Evolutionary conservation across 208 protist species (phyloP), one percentile per base, ranked within the genome.

Genomic region (Acanthamoeba comandoni): DNA sequence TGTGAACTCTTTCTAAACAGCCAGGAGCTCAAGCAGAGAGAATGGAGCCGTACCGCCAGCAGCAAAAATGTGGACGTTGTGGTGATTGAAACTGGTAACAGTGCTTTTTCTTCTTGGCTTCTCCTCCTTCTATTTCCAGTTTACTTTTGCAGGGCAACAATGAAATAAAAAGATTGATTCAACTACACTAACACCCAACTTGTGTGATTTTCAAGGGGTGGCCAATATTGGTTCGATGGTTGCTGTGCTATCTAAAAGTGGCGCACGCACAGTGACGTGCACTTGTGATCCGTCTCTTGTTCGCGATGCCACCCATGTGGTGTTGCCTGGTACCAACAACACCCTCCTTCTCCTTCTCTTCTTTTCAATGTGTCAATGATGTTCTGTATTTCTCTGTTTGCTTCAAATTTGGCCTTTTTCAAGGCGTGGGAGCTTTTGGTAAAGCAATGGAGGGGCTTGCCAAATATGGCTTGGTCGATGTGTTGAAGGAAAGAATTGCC

Each of bases 401-500:
- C 2, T n/a, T 9, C 1, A 51, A 8, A 39, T 9, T 2, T 75
- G 22, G 4, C 12, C 17, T 51, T 2, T n/a, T 0, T 29, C 15
- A 24, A 80, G 71, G 73, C 12, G 73, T 84, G 73, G 73, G 73
- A 17, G 55, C 73, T 49, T 84, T 84, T n/a, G 73, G 73, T 31
- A 84, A 55, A 17, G 73, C 73, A 55, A 84, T 84, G 49, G 73
- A 84, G 52, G 55, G 35, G n/a, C 49, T 84, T 13, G 35, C 52
- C 17, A 84, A 84, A 55, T 49, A 49, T 55, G 73, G 73, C 11
- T 35, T 84, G 49, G 52, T 89, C 49, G 57, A 48, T 73, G 60
- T 52, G 9, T 62, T 89, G 24, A 89, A 77, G 48, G 39, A 89
- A 9, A 19, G 62, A 8, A 75, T 92, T 11, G 48, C 57, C 24